A percentile compares a stretch with the other conserved stretches of the same genome.
These are phyloP conservation scores for Vanilla planifolia DNA, from an alignment of 106 monocot species.

Conservation along the genomic window DNA sequence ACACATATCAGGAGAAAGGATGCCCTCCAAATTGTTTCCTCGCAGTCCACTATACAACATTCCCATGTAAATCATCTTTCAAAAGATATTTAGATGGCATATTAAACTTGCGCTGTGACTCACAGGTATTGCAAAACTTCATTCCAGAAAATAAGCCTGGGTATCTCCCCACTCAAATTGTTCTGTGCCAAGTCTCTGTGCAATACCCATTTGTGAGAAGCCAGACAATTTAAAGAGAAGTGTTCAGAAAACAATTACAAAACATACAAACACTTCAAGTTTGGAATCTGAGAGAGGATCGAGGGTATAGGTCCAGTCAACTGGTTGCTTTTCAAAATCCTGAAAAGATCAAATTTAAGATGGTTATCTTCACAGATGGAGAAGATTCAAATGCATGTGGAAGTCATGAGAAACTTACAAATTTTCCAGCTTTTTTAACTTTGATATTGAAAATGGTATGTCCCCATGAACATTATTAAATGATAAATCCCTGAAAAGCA, in stretches of 20 bases:
- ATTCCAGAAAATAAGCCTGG: constrained; percentile 93
- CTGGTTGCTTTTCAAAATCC: constrained; percentile 84
- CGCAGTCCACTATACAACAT: constrained; percentile 51
- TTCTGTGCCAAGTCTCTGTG: constrained; percentile 92
- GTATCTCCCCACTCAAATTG: constrained; percentile 84
- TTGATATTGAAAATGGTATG: constrained; percentile 91
- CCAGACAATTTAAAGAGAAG: not conserved
- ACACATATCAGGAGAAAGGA: constrained; percentile 83
- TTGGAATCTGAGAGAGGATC: constrained; percentile 89
- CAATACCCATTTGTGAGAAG: not conserved
- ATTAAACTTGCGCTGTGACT: constrained; percentile 8
- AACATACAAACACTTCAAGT: constrained; percentile 80
- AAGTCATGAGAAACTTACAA: constrained; percentile 43
- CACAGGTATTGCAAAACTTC: constrained; percentile 91
- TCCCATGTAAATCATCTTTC: not conserved
- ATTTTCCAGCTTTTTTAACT: constrained; percentile 71
- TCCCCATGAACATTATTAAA: constrained; percentile 84
- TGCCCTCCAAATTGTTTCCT: constrained; percentile 76
- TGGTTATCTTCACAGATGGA: not conserved
- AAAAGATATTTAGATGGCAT: not conserved
- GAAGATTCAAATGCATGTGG: not conserved
- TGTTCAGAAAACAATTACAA: not conserved
- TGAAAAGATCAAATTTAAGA: constrained; percentile 15
- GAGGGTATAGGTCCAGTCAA: constrained; percentile 86
- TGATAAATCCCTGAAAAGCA: constrained; percentile 59